Percentiles rank a stretch among this genome's conserved stretches.
Evolutionary conservation across 495 filamentous ascomycete species (phyloP).

Genomic region (Chaetomidium leptoderma): DNA sequence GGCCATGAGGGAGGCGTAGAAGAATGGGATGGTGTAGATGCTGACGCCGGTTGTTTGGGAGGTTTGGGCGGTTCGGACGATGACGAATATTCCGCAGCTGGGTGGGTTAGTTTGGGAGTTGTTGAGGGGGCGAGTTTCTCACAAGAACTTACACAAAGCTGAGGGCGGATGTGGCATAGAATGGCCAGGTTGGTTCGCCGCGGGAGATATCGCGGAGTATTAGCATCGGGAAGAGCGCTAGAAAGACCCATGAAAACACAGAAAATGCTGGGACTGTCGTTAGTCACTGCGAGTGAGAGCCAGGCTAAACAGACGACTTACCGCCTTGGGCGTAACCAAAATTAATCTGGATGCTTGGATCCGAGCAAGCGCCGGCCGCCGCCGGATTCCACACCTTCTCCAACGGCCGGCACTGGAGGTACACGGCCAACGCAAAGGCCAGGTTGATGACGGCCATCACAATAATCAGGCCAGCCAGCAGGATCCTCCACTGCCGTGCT

Average conservation of each 20-base stretch:
- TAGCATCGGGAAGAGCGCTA: constrained; percentile 33
- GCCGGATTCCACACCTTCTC: constrained; percentile 35
- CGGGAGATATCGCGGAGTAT: constrained; percentile 27
- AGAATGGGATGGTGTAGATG: constrained; percentile 29
- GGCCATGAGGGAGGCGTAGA: constrained; percentile 33
- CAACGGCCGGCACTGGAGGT: constrained; percentile 38
- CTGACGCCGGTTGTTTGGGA: constrained; percentile 21
- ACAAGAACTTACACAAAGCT: constrained; percentile 26
- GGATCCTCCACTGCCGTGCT: constrained; percentile 29
- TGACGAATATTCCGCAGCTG: constrained; percentile 34
- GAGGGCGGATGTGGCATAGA: constrained; percentile 29
- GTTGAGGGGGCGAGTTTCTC: not conserved
- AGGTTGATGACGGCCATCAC: constrained; percentile 34
- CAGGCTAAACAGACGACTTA: constrained; percentile 9
- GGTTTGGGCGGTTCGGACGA: constrained; percentile 33
- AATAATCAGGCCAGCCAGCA: constrained; percentile 31
- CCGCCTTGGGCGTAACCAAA: constrained; percentile 39
- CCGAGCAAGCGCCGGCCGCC: constrained; percentile 29
- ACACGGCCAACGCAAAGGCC: constrained; percentile 29
- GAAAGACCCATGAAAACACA: constrained; percentile 36
- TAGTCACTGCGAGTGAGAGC: not conserved
- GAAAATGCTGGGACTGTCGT: constrained; percentile 29
- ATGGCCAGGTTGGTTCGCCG: constrained; percentile 30
- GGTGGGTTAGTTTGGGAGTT: not conserved
- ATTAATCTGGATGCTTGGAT: constrained; percentile 32